A percentile compares a stretch with the other conserved stretches of the same genome.
Conservation (phyloP, 2,329 filamentous ascomycete species). For the Gliomastix tumulicola region DNA sequence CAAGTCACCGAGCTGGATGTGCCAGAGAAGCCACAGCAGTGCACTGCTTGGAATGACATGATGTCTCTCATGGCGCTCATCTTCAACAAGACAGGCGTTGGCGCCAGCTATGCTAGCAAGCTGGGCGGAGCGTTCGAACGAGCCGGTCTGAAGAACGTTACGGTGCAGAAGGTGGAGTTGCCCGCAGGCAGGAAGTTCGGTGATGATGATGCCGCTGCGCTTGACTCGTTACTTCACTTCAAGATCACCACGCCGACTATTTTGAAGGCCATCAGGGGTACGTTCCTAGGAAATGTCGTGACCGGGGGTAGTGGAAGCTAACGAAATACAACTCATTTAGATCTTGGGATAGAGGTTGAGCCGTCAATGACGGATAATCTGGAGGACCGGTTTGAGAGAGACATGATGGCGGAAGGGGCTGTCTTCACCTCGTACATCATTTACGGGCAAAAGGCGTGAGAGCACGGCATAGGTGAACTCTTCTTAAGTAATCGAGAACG, state of each 20-base stretch:
- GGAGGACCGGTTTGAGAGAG: constrained; percentile 4
- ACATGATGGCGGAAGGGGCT: constrained; percentile 6
- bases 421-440: neutral
- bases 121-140: constrained; percentile 1
- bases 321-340: neutral
- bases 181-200: constrained; percentile 1
- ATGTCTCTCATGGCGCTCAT: constrained; percentile 2
- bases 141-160: constrained; percentile 5
- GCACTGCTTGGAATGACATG: too few relatives aligned
- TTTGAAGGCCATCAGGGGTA: neutral
- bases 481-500: too few relatives aligned
- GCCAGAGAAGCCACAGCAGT: neutral
- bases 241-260: neutral
- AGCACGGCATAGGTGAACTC: too few relatives aligned
- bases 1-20: constrained; percentile 5
- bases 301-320: too few relatives aligned
- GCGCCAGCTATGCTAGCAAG: neutral
- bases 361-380: constrained; percentile 1
- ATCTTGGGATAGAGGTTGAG: neutral
- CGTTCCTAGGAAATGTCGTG: too few relatives aligned
- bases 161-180: constrained; percentile 1
- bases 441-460: neutral
- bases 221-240: neutral
- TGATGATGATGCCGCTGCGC: constrained; percentile 1
- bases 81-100: constrained; percentile 4